Evolutionary conservation across 257 asterid genomes (phyloP).

Genomic region (Osmanthus fragrans): DNA sequence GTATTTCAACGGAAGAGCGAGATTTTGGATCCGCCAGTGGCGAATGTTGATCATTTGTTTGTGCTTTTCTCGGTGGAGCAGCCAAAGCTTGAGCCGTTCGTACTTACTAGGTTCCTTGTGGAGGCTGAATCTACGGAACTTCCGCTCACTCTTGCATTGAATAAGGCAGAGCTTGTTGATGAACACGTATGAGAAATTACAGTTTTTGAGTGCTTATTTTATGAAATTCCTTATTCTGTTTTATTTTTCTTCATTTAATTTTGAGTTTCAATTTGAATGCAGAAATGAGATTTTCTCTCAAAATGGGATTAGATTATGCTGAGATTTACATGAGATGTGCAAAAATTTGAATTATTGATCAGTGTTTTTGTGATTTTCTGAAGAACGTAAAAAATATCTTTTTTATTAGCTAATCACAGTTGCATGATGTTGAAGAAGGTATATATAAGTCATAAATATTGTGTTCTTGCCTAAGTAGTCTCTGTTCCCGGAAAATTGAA

Average conservation of each 20-base stretch:
- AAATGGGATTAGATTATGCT: background rate
- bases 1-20: slow-evolving; percentile 71
- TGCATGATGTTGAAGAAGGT: background rate
- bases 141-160: slow-evolving; percentile 79
- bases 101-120: slow-evolving; percentile 85
- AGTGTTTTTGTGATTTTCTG: background rate
- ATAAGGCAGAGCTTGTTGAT: slow-evolving; percentile 70
- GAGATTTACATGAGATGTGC: background rate
- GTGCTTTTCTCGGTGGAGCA: slow-evolving; percentile 81
- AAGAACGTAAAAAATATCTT: background rate
- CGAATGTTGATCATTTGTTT: slow-evolving; percentile 84
- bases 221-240: background rate
- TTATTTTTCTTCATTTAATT: background rate
- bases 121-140: slow-evolving; percentile 95
- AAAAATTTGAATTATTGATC: background rate
- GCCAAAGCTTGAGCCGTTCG: slow-evolving; percentile 72
- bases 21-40: slow-evolving; percentile 89
- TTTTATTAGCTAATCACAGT: background rate
- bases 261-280: background rate
- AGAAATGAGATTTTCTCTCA: background rate
- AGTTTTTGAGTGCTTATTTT: background rate
- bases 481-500: background rate
- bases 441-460: background rate
- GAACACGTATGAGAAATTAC: slow-evolving; percentile 46
- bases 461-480: background rate